These are phyloP conservation scores for Theileria parva DNA, from an alignment of 169 alveolate genomes.

Conservation along the genomic window DNA sequence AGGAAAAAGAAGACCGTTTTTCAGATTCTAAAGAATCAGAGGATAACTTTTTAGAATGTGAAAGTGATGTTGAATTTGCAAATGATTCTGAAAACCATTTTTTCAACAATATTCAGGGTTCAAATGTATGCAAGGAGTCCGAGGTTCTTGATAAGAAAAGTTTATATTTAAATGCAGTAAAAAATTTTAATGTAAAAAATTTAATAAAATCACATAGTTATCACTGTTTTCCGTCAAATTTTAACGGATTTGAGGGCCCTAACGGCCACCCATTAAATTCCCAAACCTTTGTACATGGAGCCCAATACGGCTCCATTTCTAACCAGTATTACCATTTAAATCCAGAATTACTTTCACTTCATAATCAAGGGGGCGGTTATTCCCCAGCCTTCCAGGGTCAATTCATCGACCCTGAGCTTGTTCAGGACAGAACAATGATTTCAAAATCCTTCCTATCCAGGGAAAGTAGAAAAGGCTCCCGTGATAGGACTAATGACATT, in stretches of 20 bases:
- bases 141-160: background rate
- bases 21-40: conserved; percentile 5
- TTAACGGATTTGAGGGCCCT: background rate
- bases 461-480: background rate
- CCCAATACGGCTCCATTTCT: background rate
- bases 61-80: background rate
- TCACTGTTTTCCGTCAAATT: background rate
- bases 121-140: background rate
- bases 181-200: background rate
- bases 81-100: background rate
- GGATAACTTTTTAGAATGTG: conserved; percentile 1
- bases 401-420: background rate
- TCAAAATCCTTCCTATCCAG: background rate
- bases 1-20: background rate
- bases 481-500: background rate
- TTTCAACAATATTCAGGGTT: background rate
- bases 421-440: background rate
- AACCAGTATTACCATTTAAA: background rate
- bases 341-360: background rate
- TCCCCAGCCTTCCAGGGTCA: background rate
- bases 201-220: background rate
- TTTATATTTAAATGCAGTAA: background rate
- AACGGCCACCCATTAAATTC: background rate
- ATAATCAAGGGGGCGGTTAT: background rate
- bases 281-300: background rate